Base-by-base conservation (phyloP, 192 early-diverging fungal genomes). In the Mortierella antarctica region DNA sequence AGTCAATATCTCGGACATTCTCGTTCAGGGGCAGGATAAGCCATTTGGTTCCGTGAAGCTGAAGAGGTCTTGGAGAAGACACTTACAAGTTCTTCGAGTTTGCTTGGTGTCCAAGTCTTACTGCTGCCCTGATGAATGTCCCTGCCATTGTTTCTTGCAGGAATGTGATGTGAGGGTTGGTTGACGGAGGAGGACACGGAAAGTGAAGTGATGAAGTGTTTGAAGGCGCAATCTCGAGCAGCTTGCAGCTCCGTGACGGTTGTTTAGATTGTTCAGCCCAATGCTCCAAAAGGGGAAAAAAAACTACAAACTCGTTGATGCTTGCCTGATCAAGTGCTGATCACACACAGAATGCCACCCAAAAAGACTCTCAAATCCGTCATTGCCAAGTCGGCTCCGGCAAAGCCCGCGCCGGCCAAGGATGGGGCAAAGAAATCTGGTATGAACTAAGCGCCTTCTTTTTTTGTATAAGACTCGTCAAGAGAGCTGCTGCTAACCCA, bases 351-450 rank as follows among this genome's bases (percentile, higher is more conserved):
- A 45, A 78, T 78, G 74, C 74, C 74, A 39, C 74, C 67, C n/a
- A 78, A 78, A 41, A 78, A 78, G 57, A 67, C 73, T 47, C 62
- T 78, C 49, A 70, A 78, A 45, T 70, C 68, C 21, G 62, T 78
- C 40, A 71, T 78, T 48, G 48, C 62, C 11, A 78, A 78, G 51
- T 44, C 61, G 6, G 48, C 51, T 20, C 40, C 64, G 50, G n/a
- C 51, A 18, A 67, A 66, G 51, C 57, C 71, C 23, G 46, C 54
- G 44, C 0, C 59, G 10, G 39, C 47, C n/a, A 78, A 78, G 49
- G 67, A 53, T 39, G 41, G 59, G 14, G 9, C 62, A 9, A 78
- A 78, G 54, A 70, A 70, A 8, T 42, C 57, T 53, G 46, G 61
- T 70, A 64, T 17, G 20, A 52, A 7, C 17, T 47, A 5, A 20